A percentile compares a stretch with the other conserved stretches of the same genome.
Evolutionary conservation across 2,329 filamentous ascomycete species (phyloP).

Genomic region (Curvularia spicifera): DNA sequence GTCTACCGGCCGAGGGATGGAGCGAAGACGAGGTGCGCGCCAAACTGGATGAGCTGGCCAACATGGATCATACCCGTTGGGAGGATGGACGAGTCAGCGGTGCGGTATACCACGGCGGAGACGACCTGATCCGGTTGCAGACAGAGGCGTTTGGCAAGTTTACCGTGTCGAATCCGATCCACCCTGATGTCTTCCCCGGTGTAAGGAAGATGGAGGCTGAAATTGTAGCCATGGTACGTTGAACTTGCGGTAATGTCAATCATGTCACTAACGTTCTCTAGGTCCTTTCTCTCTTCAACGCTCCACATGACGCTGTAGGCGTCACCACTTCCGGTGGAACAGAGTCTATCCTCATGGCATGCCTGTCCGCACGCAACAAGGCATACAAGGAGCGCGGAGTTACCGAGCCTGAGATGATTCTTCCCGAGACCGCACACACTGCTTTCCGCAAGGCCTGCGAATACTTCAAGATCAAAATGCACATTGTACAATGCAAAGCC

Average conservation of each 20-base stretch:
- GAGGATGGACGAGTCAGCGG: slow-evolving; percentile 94
- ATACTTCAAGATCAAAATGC: slow-evolving; percentile 96
- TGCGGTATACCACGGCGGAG: slow-evolving; percentile 93
- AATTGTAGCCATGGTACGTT: slow-evolving; percentile 85
- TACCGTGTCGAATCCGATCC: slow-evolving; percentile 93
- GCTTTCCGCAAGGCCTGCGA: slow-evolving; percentile 94
- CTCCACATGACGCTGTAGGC: slow-evolving; percentile 81
- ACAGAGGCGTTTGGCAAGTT: slow-evolving; percentile 93
- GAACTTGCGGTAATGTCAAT: neutral
- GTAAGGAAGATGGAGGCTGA: slow-evolving; percentile 99
- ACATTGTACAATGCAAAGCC: slow-evolving; percentile 84
- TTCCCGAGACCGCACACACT: slow-evolving; percentile 92
- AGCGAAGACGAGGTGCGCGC: slow-evolving; percentile 75
- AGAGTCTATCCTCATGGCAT: slow-evolving; percentile 96
- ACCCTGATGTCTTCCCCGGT: slow-evolving; percentile 97
- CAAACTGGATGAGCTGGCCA: slow-evolving; percentile 79
- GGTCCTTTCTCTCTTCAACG: slow-evolving; percentile 83
- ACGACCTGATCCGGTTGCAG: slow-evolving; percentile 80
- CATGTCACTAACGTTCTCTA: slow-evolving; percentile 31
- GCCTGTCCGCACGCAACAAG: slow-evolving; percentile 87
- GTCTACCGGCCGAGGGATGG: slow-evolving; percentile 84
- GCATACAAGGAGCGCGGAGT: slow-evolving; percentile 84
- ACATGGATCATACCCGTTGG: slow-evolving; percentile 94
- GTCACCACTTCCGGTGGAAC: slow-evolving; percentile 93
- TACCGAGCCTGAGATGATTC: slow-evolving; percentile 95